phyloP scores from a whole-genome alignment of 2,329 filamentous ascomycete species.

The Dactylella cylindrospora region DNA sequence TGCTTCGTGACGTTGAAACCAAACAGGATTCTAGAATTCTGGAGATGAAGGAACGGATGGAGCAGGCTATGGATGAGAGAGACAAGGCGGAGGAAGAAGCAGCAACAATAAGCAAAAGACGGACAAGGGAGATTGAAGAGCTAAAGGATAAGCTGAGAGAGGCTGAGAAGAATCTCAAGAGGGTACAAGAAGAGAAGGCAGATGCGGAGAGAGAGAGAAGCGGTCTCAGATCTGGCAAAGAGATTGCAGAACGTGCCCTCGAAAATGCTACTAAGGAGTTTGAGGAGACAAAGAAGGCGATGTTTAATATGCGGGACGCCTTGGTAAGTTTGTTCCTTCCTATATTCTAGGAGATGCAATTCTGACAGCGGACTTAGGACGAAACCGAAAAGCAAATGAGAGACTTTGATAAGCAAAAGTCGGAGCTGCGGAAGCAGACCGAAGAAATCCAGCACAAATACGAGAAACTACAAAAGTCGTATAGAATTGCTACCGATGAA shows the following conservation, averaged over 20 bases:
- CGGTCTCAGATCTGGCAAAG: slow-evolving; percentile 71
- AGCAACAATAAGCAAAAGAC: slow-evolving; percentile 71
- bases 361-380: slow-evolving; percentile 56
- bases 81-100: slow-evolving; percentile 91
- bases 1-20: slow-evolving; percentile 82
- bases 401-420: slow-evolving; percentile 79
- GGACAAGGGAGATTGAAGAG: slow-evolving; percentile 82
- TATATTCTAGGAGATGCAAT: slow-evolving; percentile 3
- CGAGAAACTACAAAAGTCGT: slow-evolving; percentile 74
- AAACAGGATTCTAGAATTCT: slow-evolving; percentile 77
- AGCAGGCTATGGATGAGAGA: slow-evolving; percentile 87
- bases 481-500: slow-evolving; percentile 55
- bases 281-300: slow-evolving; percentile 72
- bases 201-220: slow-evolving; percentile 72
- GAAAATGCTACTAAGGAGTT: slow-evolving; percentile 71
- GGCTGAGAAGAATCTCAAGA: slow-evolving; percentile 73
- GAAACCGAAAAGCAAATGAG: slow-evolving; percentile 81
- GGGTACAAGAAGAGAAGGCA: slow-evolving; percentile 72
- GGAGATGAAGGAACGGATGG: slow-evolving; percentile 86
- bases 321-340: slow-evolving; percentile 53
- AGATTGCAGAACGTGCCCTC: slow-evolving; percentile 72
- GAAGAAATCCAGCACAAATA: slow-evolving; percentile 76
- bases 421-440: slow-evolving; percentile 71
- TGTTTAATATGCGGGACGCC: slow-evolving; percentile 73
- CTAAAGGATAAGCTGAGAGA: slow-evolving; percentile 76